These are phyloP conservation scores for Nakaseomyces uthaithaninus DNA, from an alignment of 1,139 yeast species.

Conservation along the genomic window DNA sequence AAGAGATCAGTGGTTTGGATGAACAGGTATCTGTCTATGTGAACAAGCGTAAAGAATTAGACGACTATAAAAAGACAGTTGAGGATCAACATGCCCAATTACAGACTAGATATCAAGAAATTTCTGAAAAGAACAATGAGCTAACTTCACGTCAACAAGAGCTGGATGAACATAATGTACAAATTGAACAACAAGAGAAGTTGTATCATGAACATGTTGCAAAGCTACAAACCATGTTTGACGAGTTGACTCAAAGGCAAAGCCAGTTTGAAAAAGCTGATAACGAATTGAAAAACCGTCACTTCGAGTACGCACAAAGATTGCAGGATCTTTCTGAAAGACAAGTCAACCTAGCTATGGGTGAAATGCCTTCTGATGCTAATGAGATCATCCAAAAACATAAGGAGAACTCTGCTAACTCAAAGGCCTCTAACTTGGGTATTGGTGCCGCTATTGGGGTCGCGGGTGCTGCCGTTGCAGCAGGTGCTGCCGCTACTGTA, in stretches of 20 bases:
- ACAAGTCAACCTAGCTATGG: constrained; percentile 32
- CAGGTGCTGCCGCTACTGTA: constrained; percentile 22
- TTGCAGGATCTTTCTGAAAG: constrained; percentile 34
- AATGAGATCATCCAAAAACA: constrained; percentile 30
- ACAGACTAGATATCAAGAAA: constrained; percentile 31
- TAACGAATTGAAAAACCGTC: constrained; percentile 33
- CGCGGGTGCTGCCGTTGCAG: constrained; percentile 20
- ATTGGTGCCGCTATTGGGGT: constrained; percentile 18
- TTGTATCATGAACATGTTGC: constrained; percentile 34
- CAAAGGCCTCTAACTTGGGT: constrained; percentile 14
- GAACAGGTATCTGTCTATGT: constrained; percentile 25
- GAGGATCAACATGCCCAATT: constrained; percentile 36
- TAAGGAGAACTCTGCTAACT: background rate
- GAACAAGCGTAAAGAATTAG: constrained; percentile 34
- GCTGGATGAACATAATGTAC: constrained; percentile 28
- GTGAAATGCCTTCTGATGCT: constrained; percentile 31
- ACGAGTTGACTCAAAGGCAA: constrained; percentile 32
- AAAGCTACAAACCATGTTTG: constrained; percentile 31
- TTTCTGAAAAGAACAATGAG: constrained; percentile 20
- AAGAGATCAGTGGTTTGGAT: constrained; percentile 42
- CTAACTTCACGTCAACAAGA: constrained; percentile 31
- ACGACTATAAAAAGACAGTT: constrained; percentile 33
- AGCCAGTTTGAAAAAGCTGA: constrained; percentile 34
- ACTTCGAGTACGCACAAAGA: constrained; percentile 34
- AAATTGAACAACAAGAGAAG: constrained; percentile 33